These are phyloP conservation scores for Saturnispora sekii DNA, from an alignment of 805 yeast species.

Conservation along the genomic window DNA sequence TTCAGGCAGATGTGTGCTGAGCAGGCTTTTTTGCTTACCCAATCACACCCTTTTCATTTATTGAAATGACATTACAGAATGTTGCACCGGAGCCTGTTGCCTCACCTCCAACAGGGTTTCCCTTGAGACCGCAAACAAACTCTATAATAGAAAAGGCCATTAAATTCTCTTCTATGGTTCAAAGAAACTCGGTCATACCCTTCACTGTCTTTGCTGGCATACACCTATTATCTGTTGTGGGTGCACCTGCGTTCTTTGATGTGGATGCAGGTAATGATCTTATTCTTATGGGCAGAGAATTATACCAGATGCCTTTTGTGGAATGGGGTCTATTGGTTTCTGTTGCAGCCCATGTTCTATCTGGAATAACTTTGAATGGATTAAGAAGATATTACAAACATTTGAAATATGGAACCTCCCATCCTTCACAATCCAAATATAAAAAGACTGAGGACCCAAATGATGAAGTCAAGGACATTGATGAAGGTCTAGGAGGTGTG, in stretches of 20 bases:
- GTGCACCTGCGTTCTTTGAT: conserved; percentile 42
- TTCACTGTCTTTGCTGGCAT: conserved; percentile 47
- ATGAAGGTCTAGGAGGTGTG: conserved; percentile 56
- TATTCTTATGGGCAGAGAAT: conserved; percentile 48
- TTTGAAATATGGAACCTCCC: conserved; percentile 18
- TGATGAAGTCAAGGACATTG: conserved; percentile 25
- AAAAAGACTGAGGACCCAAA: conserved; percentile 13
- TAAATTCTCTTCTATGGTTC: conserved; percentile 21
- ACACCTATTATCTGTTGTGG: conserved; percentile 45
- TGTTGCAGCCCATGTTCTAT: conserved; percentile 36
- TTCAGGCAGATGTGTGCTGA: too few species aligned
- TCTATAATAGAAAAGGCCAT: neutral
- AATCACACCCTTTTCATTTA: neutral
- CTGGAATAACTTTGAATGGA: conserved; percentile 42
- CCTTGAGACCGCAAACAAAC: conserved; percentile 4
- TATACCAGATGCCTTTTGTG: conserved; percentile 46
- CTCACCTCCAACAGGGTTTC: neutral
- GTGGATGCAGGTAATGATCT: conserved; percentile 39
- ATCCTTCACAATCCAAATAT: neutral
- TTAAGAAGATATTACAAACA: conserved; percentile 26
- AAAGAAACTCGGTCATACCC: conserved; percentile 52
- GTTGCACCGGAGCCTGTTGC: conserved; percentile 11
- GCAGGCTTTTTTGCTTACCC: too few species aligned
- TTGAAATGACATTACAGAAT: conserved; percentile 7
- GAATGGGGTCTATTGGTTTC: conserved; percentile 44